A percentile compares a stretch with the other conserved stretches of the same genome.
phyloP scores from a whole-genome alignment of 306 rosid genomes.

The Carpinus fangiana region DNA sequence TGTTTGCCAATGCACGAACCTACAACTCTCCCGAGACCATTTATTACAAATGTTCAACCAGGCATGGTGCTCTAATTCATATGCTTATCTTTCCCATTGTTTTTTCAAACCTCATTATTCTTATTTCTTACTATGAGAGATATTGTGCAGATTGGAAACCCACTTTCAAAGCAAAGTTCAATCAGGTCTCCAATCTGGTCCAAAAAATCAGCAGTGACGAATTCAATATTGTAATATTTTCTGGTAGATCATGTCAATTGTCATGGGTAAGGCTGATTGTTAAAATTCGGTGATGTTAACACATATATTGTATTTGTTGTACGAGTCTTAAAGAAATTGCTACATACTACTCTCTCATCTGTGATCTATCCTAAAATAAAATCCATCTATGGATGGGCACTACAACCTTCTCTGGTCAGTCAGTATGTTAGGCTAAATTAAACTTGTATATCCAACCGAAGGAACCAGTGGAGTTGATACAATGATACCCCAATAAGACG shows the following conservation, averaged over 20 bases:
- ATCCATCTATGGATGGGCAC: too few species aligned
- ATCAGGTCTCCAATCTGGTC: constrained; percentile 61
- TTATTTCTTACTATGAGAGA: too few species aligned
- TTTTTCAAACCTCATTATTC: constrained; percentile 1
- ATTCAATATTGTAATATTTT: not conserved
- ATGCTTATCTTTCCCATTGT: not conserved
- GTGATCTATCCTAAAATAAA: too few species aligned
- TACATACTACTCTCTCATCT: too few species aligned
- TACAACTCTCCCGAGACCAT: constrained; percentile 94
- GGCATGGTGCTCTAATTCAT: constrained; percentile 36
- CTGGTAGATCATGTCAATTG: not conserved
- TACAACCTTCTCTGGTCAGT: too few species aligned
- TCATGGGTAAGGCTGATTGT: not conserved
- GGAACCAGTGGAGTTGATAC: too few species aligned
- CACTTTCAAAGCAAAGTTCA: constrained; percentile 82
- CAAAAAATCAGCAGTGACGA: constrained; percentile 56
- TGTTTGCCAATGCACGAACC: constrained; percentile 86
- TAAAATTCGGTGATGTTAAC: not conserved
- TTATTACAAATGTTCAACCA: constrained; percentile 80
- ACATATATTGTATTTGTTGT: not conserved
- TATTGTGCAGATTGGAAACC: constrained; percentile 60
- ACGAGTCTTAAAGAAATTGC: not conserved
- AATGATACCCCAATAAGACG: too few species aligned
- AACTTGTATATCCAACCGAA: too few species aligned
- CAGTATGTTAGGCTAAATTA: too few species aligned